Base-by-base conservation (phyloP, 1,139 yeast genomes). In the Candida sanyaensis region DNA sequence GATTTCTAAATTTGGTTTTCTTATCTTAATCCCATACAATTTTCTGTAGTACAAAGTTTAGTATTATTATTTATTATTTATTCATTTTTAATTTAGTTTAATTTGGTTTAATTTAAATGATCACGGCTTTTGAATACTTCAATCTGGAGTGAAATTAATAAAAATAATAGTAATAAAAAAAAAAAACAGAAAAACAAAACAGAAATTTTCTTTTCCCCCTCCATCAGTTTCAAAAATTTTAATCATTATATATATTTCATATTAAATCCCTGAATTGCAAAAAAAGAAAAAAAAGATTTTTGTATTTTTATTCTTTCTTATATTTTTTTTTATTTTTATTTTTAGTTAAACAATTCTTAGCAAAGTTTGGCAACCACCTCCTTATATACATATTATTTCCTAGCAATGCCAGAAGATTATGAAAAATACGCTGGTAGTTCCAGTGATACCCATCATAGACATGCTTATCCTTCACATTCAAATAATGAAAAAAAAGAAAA, bases 371-470 rank as follows among this genome's bases (percentile, higher is more conserved):
- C 28, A 36, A 23, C 23, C 11, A 36, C 38, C 17, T n/a, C 8
- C 33, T n/a, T 13, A 31, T 6, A 36, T 36, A 26, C 28, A 26
- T 34, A 36, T 36, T 12, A 32, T 11, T 21, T 9, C 24, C 24
- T 24, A 2, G 26, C 9, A 13, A 48, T 48, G 50, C 29, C 49
- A 13, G 30, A 40, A 26, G 52, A 49, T 42, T 47, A 38, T 30
- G 52, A 52, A 42, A 49, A 52, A 28, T 51, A 47, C 28, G 40
- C 42, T 13, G 28, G 44, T 7, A 29, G 47, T 13, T 41, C 52
- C 31, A 43, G 36, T 11, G 43, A 42, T 5, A 4, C 54, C n/a
- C 46, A 46, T 33, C 43, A 36, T 13, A 41, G 42, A 30, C 39
- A 41, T 30, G 36, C 44, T 11, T 42, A 48, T 31, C 49, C 50